A percentile compares a stretch with the other conserved stretches of the same genome.
Evolutionary conservation across 2,329 filamentous ascomycete genomes (phyloP).

Genomic region (Phialophora chinensis): DNA sequence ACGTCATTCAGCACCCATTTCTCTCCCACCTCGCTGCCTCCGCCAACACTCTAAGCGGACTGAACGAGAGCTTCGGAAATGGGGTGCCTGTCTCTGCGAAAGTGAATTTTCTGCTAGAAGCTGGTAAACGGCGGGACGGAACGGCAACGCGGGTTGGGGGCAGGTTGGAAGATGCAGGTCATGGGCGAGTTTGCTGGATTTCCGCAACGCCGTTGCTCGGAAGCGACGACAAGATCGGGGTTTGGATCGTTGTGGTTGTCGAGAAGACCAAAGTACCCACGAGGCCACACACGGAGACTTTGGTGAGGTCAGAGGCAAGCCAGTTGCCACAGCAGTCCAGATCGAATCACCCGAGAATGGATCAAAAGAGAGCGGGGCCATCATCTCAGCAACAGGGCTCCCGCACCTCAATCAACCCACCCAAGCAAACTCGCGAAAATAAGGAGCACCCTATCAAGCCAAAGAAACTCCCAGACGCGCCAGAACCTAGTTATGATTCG

Average conservation of each 20-base stretch:
- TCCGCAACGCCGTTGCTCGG: constrained; percentile 54
- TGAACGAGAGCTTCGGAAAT: constrained; percentile 48
- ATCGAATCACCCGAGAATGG: constrained; percentile 1
- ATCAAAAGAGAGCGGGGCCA: constrained; percentile 6
- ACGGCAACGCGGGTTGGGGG: constrained; percentile 26
- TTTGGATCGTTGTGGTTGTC: constrained; percentile 57
- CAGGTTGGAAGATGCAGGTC: constrained; percentile 31
- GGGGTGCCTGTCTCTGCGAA: constrained; percentile 53
- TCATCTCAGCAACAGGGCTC: constrained; percentile 3
- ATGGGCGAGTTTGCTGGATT: constrained; percentile 46
- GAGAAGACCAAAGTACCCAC: constrained; percentile 42
- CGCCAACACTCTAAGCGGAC: constrained; percentile 45
- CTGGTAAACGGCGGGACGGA: constrained; percentile 30
- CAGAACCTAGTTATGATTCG: background rate
- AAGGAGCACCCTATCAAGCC: constrained; percentile 20
- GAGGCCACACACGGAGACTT: background rate
- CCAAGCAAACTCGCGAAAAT: background rate
- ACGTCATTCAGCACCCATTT: constrained; percentile 49
- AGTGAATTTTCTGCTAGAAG: constrained; percentile 46
- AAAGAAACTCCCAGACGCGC: constrained; percentile 12
- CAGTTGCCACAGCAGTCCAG: constrained; percentile 1
- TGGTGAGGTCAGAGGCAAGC: background rate
- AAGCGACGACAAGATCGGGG: constrained; percentile 51
- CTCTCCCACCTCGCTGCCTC: constrained; percentile 53
- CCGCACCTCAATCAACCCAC: background rate